phyloP scores from a whole-genome alignment of 805 yeast genomes.

The Metschnikowia vanudenii region DNA sequence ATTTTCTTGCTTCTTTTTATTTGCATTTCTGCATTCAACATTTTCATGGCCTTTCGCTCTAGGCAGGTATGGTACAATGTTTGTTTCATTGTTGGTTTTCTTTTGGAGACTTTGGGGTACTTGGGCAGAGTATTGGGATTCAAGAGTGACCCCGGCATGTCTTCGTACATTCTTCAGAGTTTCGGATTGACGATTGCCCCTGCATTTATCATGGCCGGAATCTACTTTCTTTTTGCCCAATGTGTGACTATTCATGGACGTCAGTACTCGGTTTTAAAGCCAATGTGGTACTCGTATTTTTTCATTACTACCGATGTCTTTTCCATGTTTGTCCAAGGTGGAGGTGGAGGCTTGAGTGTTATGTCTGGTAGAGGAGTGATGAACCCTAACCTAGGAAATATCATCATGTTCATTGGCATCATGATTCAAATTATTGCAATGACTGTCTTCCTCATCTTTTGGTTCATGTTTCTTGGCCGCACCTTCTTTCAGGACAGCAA shows the following conservation, averaged over 20 bases:
- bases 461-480: constrained; percentile 36
- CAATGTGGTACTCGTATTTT: constrained; percentile 45
- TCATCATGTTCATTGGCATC: constrained; percentile 40
- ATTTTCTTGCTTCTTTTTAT: constrained; percentile 31
- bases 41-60: constrained; percentile 30
- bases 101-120: constrained; percentile 38
- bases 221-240: constrained; percentile 42
- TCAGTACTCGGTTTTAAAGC: constrained; percentile 36
- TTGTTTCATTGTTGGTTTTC: constrained; percentile 36
- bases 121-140: constrained; percentile 37
- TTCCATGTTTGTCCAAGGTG: constrained; percentile 39
- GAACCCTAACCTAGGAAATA: constrained; percentile 31
- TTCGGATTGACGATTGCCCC: constrained; percentile 40
- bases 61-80: constrained; percentile 41
- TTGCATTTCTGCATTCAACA: constrained; percentile 24
- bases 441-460: constrained; percentile 35
- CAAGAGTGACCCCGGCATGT: constrained; percentile 21
- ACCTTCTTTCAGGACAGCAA: constrained; percentile 29
- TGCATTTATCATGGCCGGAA: constrained; percentile 44
- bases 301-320: constrained; percentile 39
- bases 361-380: constrained; percentile 21
- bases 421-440: constrained; percentile 39
- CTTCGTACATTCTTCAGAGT: constrained; percentile 32
- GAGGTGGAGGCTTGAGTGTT: constrained; percentile 39
- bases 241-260: constrained; percentile 39